Evolutionary conservation across 495 filamentous ascomycete species (phyloP), one percentile per base, ranked within the genome.

Genomic region (Penicillium longicatenatum): DNA sequence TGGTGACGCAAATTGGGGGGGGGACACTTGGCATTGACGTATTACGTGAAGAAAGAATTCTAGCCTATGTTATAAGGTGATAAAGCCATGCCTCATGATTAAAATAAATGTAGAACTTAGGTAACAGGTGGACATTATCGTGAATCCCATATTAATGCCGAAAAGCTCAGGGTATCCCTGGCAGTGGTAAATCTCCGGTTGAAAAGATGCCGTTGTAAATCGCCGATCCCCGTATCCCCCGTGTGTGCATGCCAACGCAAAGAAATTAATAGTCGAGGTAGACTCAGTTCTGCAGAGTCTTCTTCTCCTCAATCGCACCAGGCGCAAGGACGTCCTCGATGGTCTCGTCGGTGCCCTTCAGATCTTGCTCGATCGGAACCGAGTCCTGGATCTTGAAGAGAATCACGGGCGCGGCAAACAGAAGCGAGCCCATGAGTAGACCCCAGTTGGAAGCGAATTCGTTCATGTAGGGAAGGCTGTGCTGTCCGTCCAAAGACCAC

Each of bases 261-360:
- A 39, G 2, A 39, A 39, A 39, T 5, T 7, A 29, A 30, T 11
- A 24, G 1, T 24, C 24, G 35, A 4, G 16, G 17, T 9, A 2
- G 35, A 5, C 14, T 19, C 35, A 37, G 11, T 21, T 10, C 0
- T 41, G 19, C 9, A 52, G 4, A 6, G 20, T 20, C 20, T 37
- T 39, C 50, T 57, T 60, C 22, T 62, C 66, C 22, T 62, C 66
- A 21, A 66, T 12, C 21, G 58, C 39, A 14, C 49, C 57, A 9
- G 61, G 61, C 3, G 68, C 64, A 1, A 74, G 52, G 20, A 93
- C 88, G 61, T 92, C 89, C 53, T 80, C 82, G 3, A 80, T 60
- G 0, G 88, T 93, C 84, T 92, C 90, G 60, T 89, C 89, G 44
- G 86, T 86, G 66, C 88, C 90, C 60, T 79, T 79, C 26, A 95